These are phyloP conservation scores for Ganoderma leucocontextum DNA, from an alignment of 1,284 basidiomycete species.

Conservation along the genomic window DNA sequence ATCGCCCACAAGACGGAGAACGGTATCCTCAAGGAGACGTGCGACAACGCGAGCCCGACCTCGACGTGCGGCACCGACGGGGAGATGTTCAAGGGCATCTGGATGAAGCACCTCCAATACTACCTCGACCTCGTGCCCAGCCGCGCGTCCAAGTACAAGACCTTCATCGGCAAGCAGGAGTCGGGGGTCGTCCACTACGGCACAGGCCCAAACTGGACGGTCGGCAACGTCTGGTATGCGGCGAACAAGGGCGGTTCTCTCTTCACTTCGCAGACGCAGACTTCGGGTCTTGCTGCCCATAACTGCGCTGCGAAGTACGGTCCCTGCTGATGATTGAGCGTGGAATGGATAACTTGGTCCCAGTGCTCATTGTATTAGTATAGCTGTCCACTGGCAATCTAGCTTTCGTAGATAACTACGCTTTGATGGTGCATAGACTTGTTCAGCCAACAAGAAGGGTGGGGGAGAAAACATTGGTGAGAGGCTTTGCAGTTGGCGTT, in stretches of 20 bases:
- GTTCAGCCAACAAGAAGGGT: no score
- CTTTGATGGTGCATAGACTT: not conserved
- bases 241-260: conserved; percentile 51
- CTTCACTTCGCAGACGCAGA: conserved; percentile 47
- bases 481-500: not conserved
- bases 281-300: conserved; percentile 23
- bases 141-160: conserved; percentile 40
- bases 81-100: conserved; percentile 47
- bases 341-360: not conserved
- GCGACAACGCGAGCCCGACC: conserved; percentile 52
- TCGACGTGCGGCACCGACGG: conserved; percentile 56
- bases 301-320: conserved; percentile 24
- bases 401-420: not conserved
- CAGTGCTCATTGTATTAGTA: not conserved
- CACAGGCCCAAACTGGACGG: conserved; percentile 52
- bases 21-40: conserved; percentile 57
- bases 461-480: no score
- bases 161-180: conserved; percentile 40
- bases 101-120: conserved; percentile 42
- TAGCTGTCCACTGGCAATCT: not conserved
- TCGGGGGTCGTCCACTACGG: conserved; percentile 38
- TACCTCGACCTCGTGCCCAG: conserved; percentile 43
- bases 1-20: conserved; percentile 49
- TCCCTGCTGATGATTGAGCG: conserved; percentile 9
- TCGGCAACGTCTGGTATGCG: conserved; percentile 60